phyloP scores from a whole-genome alignment of 2,329 filamentous ascomycete species.

The Incumbomyces delicatus region DNA sequence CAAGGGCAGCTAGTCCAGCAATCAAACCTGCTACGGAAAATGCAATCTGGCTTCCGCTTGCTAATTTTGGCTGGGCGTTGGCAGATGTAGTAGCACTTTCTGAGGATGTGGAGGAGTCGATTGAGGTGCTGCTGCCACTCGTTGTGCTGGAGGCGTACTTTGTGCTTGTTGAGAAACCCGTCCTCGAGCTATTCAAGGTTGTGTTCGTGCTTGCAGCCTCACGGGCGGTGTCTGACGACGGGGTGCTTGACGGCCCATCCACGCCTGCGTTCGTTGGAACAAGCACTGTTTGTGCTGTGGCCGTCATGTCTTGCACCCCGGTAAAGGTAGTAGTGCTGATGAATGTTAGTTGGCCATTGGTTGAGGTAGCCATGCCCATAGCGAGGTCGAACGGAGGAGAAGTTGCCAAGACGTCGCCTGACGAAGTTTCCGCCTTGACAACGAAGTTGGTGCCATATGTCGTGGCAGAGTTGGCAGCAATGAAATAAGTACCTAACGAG shows the following conservation, averaged over 20 bases:
- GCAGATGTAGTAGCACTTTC: not conserved
- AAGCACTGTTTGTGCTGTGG: not conserved
- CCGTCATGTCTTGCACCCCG: not conserved
- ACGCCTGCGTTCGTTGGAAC: not conserved
- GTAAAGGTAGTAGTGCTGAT: not conserved
- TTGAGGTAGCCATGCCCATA: not conserved
- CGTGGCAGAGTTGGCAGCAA: constrained; percentile 23
- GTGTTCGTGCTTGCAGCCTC: not conserved
- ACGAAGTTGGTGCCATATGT: not conserved
- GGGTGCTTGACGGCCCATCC: not conserved
- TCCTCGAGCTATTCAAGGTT: not conserved
- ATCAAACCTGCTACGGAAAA: not conserved
- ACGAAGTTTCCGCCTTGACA: not conserved
- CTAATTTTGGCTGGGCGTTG: constrained; percentile 2
- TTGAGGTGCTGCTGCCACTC: not conserved
- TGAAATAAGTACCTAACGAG: constrained; percentile 26
- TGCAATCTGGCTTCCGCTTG: not conserved
- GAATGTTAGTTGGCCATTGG: not conserved
- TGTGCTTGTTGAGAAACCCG: constrained; percentile 3
- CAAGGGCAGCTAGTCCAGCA: constrained; percentile 4
- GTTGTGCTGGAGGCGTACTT: not conserved
- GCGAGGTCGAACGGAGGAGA: not conserved
- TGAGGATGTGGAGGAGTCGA: not conserved
- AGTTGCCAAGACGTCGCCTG: not conserved
- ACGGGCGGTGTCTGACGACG: not conserved